phyloP scores from a whole-genome alignment of 345 rosid genomes.

The Streptanthus diversifolius region DNA sequence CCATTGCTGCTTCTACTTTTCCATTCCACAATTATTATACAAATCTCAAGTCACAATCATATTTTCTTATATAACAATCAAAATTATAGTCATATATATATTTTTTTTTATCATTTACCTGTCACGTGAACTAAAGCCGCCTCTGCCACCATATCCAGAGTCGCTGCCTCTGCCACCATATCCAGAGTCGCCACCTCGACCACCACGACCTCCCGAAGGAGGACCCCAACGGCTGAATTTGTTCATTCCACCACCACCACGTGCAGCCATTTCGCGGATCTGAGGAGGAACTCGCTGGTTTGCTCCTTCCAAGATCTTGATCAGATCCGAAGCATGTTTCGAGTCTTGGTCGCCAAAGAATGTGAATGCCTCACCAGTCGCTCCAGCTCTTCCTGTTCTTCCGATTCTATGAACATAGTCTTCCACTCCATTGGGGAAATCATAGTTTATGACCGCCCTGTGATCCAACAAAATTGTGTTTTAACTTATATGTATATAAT shows the following conservation, averaged over 20 bases:
- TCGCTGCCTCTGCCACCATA: conserved; percentile 51
- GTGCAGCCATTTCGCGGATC: conserved; percentile 81
- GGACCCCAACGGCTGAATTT: conserved; percentile 77
- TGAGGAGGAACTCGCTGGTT: conserved; percentile 81
- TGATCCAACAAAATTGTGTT: neutral
- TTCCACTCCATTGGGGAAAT: conserved; percentile 95
- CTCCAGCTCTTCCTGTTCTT: conserved; percentile 98
- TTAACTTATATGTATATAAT: neutral
- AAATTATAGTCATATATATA: neutral
- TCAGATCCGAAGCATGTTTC: conserved; percentile 77
- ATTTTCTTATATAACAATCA: neutral
- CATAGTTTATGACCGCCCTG: conserved; percentile 95
- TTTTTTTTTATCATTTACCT: conserved; percentile 43
- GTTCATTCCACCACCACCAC: conserved; percentile 66
- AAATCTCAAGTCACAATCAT: neutral
- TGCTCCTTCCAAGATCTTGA: conserved; percentile 91
- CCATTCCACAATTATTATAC: neutral
- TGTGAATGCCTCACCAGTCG: conserved; percentile 83
- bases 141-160: conserved; percentile 43
- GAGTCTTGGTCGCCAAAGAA: conserved; percentile 92
- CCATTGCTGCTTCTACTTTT: conserved; percentile 45
- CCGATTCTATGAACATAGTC: conserved; percentile 99
- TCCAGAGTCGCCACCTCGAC: conserved; percentile 46
- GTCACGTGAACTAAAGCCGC: conserved; percentile 54
- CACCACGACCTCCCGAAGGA: conserved; percentile 58